phyloP scores from a whole-genome alignment of 192 early-diverging fungal species.

The Endogone sp. region DNA sequence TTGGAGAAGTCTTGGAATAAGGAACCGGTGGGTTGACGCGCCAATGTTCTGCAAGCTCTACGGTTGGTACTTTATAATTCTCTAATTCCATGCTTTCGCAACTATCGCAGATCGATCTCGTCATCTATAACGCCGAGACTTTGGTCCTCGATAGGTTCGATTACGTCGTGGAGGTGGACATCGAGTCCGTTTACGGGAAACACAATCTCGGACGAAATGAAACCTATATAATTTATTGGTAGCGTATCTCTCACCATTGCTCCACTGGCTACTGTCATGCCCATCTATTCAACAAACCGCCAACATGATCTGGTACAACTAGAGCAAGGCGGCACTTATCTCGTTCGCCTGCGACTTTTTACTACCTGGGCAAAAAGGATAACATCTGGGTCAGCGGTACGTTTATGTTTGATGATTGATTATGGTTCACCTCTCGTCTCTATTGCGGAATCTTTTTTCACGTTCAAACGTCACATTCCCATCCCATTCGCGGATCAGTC shows the following conservation, averaged over 20 bases:
- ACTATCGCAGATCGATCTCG: not conserved
- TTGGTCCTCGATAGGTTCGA: not conserved
- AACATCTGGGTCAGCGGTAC: conserved; percentile 7
- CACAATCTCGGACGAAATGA: not conserved
- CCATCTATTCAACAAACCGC: not conserved
- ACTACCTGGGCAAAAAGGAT: conserved; percentile 8
- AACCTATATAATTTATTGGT: too few relatives aligned
- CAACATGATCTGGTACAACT: conserved; percentile 11
- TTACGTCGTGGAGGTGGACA: not conserved
- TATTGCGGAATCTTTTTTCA: too few relatives aligned
- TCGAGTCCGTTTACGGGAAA: not conserved
- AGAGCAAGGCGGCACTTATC: conserved; percentile 14
- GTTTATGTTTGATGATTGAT: too few relatives aligned
- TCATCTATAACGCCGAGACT: not conserved
- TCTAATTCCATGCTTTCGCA: not conserved
- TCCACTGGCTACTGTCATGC: not conserved
- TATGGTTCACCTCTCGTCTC: too few relatives aligned
- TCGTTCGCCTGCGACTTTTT: conserved; percentile 13
- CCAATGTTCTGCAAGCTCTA: too few relatives aligned
- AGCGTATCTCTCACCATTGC: not conserved
- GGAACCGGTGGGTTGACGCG: not conserved
- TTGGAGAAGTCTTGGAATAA: not conserved
- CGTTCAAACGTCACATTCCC: too few relatives aligned
- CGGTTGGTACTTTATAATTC: not conserved
- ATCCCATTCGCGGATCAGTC: not conserved